These are phyloP conservation scores for Musa itinerans DNA, from an alignment of 176 grass and related monocot species.

Conservation along the genomic window DNA sequence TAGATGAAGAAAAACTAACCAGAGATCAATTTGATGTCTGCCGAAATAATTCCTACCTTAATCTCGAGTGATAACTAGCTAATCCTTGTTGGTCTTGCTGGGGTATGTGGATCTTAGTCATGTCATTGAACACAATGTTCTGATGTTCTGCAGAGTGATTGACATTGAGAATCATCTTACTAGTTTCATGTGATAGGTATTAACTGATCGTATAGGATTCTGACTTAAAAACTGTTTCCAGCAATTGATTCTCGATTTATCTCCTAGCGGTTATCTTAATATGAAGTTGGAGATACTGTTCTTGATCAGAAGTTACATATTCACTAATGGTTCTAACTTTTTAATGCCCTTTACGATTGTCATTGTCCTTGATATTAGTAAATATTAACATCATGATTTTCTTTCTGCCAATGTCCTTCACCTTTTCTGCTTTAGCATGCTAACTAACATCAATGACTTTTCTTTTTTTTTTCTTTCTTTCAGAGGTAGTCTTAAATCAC, in stretches of 20 bases:
- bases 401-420: not conserved
- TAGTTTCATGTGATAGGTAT: no score
- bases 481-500: conserved; percentile 92
- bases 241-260: no score
- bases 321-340: not conserved
- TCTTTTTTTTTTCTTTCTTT: conserved; percentile 13
- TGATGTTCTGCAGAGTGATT: no score
- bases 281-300: not conserved
- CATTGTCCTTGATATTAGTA: not conserved
- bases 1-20: no score
- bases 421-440: conserved; percentile 4
- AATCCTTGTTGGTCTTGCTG: not conserved
- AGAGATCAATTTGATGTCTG: not conserved
- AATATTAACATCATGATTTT: not conserved
- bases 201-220: no score
- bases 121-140: no score
- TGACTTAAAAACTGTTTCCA: no score
- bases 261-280: not conserved
- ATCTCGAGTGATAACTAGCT: not conserved
- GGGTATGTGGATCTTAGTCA: not conserved
- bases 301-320: not conserved
- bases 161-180: no score
- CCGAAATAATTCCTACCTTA: not conserved
- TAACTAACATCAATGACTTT: not conserved
- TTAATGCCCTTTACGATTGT: not conserved